Evolutionary conservation across 768 basidiomycete genomes (phyloP), one percentile per base, ranked within the genome.

Genomic region (Galerina marginata): DNA sequence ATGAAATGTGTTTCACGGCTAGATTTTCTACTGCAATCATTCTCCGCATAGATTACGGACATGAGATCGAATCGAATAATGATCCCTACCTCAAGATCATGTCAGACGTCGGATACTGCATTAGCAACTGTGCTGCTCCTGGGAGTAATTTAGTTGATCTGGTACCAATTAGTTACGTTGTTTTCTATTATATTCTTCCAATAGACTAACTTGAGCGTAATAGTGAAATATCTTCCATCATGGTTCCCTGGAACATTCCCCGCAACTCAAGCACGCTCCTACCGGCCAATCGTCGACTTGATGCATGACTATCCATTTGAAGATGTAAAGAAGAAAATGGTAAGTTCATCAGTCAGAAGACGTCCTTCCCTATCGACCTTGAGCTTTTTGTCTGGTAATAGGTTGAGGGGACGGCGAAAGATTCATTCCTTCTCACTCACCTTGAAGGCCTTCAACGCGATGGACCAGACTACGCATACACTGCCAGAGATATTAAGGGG

Each of bases 181-280:
- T 56, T 49, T n/a, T 38, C 47, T 39, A 20, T 23, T 54, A 10
- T 16, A 26, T 38, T 53, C 20, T 20, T 36, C 12, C 58, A 43
- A 29, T n/a, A 9, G 29, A 44, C 11, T 14, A 40, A 10, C 20
- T 58, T n/a, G 40, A 12, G 14, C 61, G 25, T 55, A 54, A 9
- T 52, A 88, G 86, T 88, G 64, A 75, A 76, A 45, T 71, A 85
- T 60, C 66, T 87, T 37, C 86, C 86, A 14, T 73, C 75, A 14
- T 88, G 86, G 86, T 77, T 86, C 61, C 86, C 86, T 23, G 86
- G 85, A 29, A 85, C 85, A 20, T 74, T 69, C 12, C 86, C 86
- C 74, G 81, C 83, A 65, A 69, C 64, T 59, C 80, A 73, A 64
- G 87, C 85, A 0, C 75, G 71, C 39, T 72, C 72, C 38, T 87